phyloP scores from a whole-genome alignment of 352 stramenopile species.

The Globisporangium alternatum region DNA sequence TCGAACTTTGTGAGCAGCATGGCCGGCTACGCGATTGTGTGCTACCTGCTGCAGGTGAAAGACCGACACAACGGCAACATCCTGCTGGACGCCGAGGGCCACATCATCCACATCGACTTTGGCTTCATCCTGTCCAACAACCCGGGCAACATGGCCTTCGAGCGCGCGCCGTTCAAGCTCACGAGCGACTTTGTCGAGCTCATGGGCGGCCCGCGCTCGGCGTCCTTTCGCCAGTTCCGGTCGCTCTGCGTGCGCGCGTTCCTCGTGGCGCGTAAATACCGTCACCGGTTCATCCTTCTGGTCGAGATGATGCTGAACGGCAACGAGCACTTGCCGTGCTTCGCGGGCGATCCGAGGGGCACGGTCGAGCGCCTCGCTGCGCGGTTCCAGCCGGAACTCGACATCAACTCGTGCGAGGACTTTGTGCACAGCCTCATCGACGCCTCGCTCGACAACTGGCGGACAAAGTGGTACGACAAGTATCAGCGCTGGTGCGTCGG shows the following conservation, averaged over 20 bases:
- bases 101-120: slow-evolving; percentile 98
- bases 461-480: slow-evolving; percentile 95
- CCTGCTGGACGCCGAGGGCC: slow-evolving; percentile 93
- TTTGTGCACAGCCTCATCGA: slow-evolving; percentile 96
- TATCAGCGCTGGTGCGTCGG: slow-evolving; percentile 93
- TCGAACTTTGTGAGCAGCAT: slow-evolving; percentile 88
- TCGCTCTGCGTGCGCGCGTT: slow-evolving; percentile 96
- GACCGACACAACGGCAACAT: slow-evolving; percentile 98
- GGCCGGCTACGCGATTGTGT: slow-evolving; percentile 92
- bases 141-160: slow-evolving; percentile 93
- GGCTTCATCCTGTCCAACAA: slow-evolving; percentile 94
- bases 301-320: slow-evolving; percentile 97
- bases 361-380: slow-evolving; percentile 89
- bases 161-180: slow-evolving; percentile 98
- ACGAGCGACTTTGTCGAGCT: slow-evolving; percentile 95
- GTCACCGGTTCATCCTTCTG: slow-evolving; percentile 93
- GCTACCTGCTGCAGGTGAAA: slow-evolving; percentile 97
- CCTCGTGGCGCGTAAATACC: slow-evolving; percentile 93
- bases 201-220: slow-evolving; percentile 92
- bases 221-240: slow-evolving; percentile 92
- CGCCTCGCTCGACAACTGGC: slow-evolving; percentile 95
- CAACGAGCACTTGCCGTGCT: slow-evolving; percentile 97
- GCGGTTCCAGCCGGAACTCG: slow-evolving; percentile 93
- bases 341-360: slow-evolving; percentile 89
- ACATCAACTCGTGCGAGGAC: slow-evolving; percentile 92